Base-by-base conservation (phyloP, 2,329 filamentous ascomycete genomes). In the Talaromyces verruculosus region DNA sequence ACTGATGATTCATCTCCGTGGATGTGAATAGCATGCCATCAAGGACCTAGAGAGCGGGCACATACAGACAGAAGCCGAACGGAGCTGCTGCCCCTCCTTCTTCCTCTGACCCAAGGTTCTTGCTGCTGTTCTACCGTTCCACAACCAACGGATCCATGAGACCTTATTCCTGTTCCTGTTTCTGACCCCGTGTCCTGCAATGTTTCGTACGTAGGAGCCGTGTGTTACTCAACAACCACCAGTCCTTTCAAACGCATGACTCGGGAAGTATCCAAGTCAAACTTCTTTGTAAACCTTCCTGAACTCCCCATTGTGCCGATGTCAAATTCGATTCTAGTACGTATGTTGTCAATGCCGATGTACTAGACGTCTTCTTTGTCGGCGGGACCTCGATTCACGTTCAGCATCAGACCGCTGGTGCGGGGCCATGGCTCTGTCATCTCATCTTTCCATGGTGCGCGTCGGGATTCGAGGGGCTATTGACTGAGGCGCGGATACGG, bases 151-250 rank as follows among this genome's bases (percentile, higher is more conserved):
- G 51, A 35, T 19, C n/a, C 51, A 55, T 37, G 25, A 11, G 33
- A 35, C 19, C 17, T 25, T 51, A 33, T 62, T 39, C 13, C 25
- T 30, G 61, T 63, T 55, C 61, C 60, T 28, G 61, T 43, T n/a
- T 35, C 47, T 17, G 59, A 4, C 15, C 13, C 33, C 45, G 28
- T 41, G 35, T 53, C 25, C 35, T 35, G 5, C 30, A 15, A 37
- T 7, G 10, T 19, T 19, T 35, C 17, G 17, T 55, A 35, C 15
- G 51, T 35, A 10, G 49, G 15, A 53, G 28, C 49, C 25, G 28
- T 11, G 49, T 53, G 28, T 53, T n/a, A 30, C 28, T 33, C 28
- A 11, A 6, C 28, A 30, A 53, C 49, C 15, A n/a, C 7, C 11
- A n/a, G 15, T 19, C 17, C 11, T 28, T 43, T 37, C n/a, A 5